Evolutionary conservation across 2,329 filamentous ascomycete genomes (phyloP).

Genomic region (Diaporthe ilicicola): DNA sequence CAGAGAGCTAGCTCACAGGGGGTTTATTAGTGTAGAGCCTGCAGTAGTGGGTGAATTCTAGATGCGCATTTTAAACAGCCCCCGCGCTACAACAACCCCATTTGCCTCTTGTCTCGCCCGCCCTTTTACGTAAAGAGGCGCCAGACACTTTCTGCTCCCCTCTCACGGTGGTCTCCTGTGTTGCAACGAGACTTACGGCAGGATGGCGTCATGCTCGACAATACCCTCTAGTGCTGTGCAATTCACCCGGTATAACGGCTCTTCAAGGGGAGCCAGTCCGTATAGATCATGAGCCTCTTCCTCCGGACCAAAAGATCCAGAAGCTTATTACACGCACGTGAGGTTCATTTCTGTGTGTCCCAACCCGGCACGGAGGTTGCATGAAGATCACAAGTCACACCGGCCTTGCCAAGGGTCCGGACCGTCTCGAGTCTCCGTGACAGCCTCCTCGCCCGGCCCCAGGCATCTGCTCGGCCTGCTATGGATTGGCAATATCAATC

Average conservation of each 20-base stretch:
- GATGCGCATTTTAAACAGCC: neutral
- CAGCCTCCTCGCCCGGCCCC: neutral
- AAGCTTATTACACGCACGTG: neutral
- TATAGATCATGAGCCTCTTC: neutral
- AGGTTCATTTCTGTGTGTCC: neutral
- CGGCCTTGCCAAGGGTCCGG: neutral
- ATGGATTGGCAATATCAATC: too few species aligned
- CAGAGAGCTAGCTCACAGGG: too few species aligned
- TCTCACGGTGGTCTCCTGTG: neutral
- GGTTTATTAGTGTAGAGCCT: too few species aligned
- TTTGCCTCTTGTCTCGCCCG: neutral
- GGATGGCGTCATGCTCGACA: slow-evolving; percentile 19
- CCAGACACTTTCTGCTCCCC: neutral
- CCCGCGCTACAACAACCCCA: neutral
- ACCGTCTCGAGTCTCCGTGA: neutral
- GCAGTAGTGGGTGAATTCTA: neutral
- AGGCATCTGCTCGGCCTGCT: too few species aligned
- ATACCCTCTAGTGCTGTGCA: neutral
- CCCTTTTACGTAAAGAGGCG: slow-evolving; percentile 12
- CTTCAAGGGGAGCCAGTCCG: neutral
- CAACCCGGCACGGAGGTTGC: neutral
- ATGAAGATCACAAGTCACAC: neutral
- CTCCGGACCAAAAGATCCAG: neutral
- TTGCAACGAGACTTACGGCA: slow-evolving; percentile 9
- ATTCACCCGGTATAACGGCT: neutral